Conservation (phyloP, 2,329 filamentous ascomycete species). For the Apiospora saccharicola region DNA sequence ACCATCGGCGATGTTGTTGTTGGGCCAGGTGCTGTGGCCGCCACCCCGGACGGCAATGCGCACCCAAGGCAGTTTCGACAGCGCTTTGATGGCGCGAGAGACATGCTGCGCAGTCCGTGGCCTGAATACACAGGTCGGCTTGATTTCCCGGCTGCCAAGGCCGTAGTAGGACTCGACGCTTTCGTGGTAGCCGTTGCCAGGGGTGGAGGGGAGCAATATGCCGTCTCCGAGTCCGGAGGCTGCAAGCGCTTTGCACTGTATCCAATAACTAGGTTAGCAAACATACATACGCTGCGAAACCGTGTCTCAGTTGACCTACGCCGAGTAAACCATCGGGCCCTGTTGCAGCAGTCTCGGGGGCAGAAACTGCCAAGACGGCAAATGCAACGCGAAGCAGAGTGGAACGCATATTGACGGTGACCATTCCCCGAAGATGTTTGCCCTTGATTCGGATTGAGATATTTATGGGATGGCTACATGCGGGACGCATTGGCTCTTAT, state of each 20-base stretch:
- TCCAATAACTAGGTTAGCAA: neutral
- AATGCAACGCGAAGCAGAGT: neutral
- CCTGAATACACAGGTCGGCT: neutral
- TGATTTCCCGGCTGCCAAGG: neutral
- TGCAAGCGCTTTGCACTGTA: neutral
- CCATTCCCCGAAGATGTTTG: neutral
- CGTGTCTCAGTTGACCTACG: neutral
- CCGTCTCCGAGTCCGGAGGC: neutral
- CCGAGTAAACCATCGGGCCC: neutral
- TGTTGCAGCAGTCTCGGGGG: neutral
- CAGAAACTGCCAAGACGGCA: neutral
- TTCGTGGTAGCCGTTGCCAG: neutral
- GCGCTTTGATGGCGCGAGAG: neutral
- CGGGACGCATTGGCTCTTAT: neutral
- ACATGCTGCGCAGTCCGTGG: neutral
- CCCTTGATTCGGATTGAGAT: neutral
- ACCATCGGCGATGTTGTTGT: neutral
- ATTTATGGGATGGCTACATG: slow-evolving; percentile 22
- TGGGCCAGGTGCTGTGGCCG: neutral
- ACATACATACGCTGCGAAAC: neutral
- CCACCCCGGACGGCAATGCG: neutral
- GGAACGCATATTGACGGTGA: neutral
- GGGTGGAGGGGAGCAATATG: neutral
- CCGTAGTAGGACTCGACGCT: neutral
- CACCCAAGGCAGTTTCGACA: neutral